Conservation (phyloP, 371 early-diverging fungal genomes). For the Dentiscutata heterogama region DNA sequence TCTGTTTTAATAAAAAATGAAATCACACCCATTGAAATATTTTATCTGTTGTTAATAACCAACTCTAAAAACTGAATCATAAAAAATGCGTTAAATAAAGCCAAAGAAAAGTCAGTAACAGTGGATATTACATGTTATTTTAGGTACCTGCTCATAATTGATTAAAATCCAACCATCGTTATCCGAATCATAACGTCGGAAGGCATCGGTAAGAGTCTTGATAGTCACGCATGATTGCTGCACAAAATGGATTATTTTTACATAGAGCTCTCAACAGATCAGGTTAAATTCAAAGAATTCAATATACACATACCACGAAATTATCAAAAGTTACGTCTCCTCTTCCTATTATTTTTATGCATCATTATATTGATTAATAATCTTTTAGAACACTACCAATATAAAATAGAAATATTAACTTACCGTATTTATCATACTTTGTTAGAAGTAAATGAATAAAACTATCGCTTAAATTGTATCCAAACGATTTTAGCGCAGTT, state of each 20-base stretch:
- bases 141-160: constrained; percentile 64
- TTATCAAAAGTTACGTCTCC: constrained; percentile 44
- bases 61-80: too few species aligned
- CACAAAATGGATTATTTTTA: not conserved
- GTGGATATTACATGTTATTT: too few species aligned
- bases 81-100: too few species aligned
- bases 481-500: constrained; percentile 72
- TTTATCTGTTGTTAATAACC: too few species aligned
- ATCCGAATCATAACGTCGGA: constrained; percentile 69
- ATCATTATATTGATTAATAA: not conserved
- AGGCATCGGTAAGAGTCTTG: constrained; percentile 75
- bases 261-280: not conserved
- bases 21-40: too few species aligned
- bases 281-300: too few species aligned
- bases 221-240: constrained; percentile 73
- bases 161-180: constrained; percentile 71
- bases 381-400: not conserved
- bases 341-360: constrained; percentile 19
- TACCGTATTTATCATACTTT: constrained; percentile 74
- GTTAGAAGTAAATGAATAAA: constrained; percentile 65
- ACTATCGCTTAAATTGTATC: constrained; percentile 71
- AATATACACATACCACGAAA: constrained; percentile 41
- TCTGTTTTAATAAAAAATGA: too few species aligned
- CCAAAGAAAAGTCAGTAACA: too few species aligned
- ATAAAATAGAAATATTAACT: constrained; percentile 17